Conservation (phyloP, 2,329 filamentous ascomycete species). For the Tolypocladium paradoxum region DNA sequence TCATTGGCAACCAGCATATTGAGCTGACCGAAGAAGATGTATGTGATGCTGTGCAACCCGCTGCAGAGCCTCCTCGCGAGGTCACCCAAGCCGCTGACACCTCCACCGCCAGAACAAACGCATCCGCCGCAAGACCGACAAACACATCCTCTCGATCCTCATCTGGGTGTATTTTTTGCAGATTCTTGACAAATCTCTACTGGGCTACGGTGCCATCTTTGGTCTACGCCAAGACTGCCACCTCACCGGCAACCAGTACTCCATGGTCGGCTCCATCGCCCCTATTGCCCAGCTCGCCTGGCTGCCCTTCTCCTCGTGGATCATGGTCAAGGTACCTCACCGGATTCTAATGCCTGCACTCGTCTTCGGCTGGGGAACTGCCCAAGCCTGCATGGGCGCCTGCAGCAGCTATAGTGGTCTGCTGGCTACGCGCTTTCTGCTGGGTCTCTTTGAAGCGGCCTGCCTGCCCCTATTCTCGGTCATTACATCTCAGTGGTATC, state of each 20-base stretch:
- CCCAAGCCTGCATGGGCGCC: conserved; percentile 33
- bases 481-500: conserved; percentile 37
- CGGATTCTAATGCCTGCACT: conserved; percentile 43
- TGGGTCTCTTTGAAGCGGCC: conserved; percentile 39
- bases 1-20: conserved; percentile 1
- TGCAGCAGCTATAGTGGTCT: conserved; percentile 36
- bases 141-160: conserved; percentile 41
- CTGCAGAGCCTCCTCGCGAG: no score
- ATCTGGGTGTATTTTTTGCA: conserved; percentile 48
- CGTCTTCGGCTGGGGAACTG: conserved; percentile 32
- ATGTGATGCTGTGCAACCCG: no score
- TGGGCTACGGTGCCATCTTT: conserved; percentile 46
- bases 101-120: conserved; percentile 13
- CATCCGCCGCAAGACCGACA: conserved; percentile 52
- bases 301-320: conserved; percentile 47
- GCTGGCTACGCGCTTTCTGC: conserved; percentile 35
- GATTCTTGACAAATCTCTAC: conserved; percentile 46
- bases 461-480: conserved; percentile 36
- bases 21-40: conserved; percentile 10
- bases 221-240: conserved; percentile 37
- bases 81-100: no score
- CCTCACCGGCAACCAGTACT: conserved; percentile 45
- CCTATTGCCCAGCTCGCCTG: conserved; percentile 50
- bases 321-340: conserved; percentile 51
- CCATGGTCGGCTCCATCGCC: conserved; percentile 43